Evolutionary conservation across 495 filamentous ascomycete genomes (phyloP).

Genomic region (Viridothelium virens): DNA sequence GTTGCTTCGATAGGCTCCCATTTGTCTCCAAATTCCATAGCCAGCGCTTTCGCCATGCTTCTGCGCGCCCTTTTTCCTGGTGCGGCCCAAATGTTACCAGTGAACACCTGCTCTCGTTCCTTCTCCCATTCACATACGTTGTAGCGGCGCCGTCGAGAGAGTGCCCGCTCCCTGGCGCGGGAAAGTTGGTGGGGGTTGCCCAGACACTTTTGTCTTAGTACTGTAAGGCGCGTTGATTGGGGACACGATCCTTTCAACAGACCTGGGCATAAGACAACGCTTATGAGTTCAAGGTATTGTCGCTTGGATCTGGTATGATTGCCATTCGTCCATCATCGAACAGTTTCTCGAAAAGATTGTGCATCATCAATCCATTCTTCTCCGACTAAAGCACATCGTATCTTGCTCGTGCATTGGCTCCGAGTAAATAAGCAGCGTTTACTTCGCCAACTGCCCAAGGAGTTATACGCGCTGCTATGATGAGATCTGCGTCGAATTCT

Average conservation of each 20-base stretch:
- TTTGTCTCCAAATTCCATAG: conserved; percentile 3
- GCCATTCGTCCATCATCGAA: conserved; percentile 10
- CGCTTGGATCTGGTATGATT: conserved; percentile 8
- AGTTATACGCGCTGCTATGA: neutral
- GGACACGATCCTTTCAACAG: neutral
- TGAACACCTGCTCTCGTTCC: conserved; percentile 3
- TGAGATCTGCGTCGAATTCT: neutral
- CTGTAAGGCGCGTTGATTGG: neutral
- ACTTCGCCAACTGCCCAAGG: neutral
- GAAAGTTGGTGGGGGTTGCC: too few relatives aligned
- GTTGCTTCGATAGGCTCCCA: conserved; percentile 7
- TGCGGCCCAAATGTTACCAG: conserved; percentile 5
- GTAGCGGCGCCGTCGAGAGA: conserved; percentile 10
- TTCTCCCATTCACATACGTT: conserved; percentile 10
- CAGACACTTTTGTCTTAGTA: too few relatives aligned
- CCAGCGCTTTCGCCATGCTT: conserved; percentile 12
- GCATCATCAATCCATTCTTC: neutral
- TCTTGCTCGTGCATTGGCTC: neutral
- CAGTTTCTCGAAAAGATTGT: neutral
- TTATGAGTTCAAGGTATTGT: conserved; percentile 10
- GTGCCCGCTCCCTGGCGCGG: too few relatives aligned
- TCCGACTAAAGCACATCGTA: neutral
- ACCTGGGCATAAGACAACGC: conserved; percentile 7
- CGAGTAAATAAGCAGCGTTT: neutral
- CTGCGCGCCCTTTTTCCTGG: conserved; percentile 12